Percentiles rank a stretch among this genome's conserved stretches.
phyloP scores from a whole-genome alignment of 495 filamentous ascomycete genomes.

The Penicillium dipodomyicola region DNA sequence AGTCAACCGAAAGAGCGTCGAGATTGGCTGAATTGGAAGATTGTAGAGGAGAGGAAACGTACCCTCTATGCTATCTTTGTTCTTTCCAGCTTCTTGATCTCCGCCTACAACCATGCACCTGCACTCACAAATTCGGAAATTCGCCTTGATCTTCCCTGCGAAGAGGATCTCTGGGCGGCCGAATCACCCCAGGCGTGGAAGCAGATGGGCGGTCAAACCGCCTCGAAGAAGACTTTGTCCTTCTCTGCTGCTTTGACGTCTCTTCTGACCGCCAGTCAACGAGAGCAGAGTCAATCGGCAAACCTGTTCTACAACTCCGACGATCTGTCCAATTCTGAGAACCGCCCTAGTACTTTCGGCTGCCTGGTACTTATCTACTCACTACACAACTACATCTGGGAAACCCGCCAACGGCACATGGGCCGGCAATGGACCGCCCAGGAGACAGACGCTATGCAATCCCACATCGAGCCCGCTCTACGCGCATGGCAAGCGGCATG shows the following conservation, averaged over 20 bases:
- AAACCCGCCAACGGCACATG: slow-evolving; percentile 87
- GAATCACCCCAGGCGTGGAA: slow-evolving; percentile 77
- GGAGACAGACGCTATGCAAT: slow-evolving; percentile 94
- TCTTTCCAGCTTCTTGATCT: slow-evolving; percentile 85
- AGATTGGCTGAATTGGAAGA: slow-evolving; percentile 89
- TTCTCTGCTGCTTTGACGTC: slow-evolving; percentile 77
- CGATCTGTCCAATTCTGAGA: slow-evolving; percentile 56
- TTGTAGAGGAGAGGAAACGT: slow-evolving; percentile 86
- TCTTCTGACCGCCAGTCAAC: slow-evolving; percentile 76
- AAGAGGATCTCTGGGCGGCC: slow-evolving; percentile 88
- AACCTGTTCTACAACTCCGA: slow-evolving; percentile 46
- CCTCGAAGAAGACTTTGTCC: slow-evolving; percentile 61
- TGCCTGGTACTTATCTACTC: slow-evolving; percentile 94
- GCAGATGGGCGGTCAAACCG: slow-evolving; percentile 65
- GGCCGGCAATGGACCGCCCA: slow-evolving; percentile 86
- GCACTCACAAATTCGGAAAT: slow-evolving; percentile 95
- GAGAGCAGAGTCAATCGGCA: slow-evolving; percentile 53
- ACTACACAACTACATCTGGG: slow-evolving; percentile 97
- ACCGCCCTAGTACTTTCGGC: slow-evolving; percentile 90
- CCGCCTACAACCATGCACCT: slow-evolving; percentile 88
- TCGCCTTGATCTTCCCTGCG: slow-evolving; percentile 83
- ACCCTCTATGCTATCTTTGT: slow-evolving; percentile 91
- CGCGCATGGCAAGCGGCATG: slow-evolving; percentile 95
- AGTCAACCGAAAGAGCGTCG: slow-evolving; percentile 65
- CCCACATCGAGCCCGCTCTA: slow-evolving; percentile 91